phyloP scores from a whole-genome alignment of 352 stramenopile species.

The Phytophthora ohioensis region DNA sequence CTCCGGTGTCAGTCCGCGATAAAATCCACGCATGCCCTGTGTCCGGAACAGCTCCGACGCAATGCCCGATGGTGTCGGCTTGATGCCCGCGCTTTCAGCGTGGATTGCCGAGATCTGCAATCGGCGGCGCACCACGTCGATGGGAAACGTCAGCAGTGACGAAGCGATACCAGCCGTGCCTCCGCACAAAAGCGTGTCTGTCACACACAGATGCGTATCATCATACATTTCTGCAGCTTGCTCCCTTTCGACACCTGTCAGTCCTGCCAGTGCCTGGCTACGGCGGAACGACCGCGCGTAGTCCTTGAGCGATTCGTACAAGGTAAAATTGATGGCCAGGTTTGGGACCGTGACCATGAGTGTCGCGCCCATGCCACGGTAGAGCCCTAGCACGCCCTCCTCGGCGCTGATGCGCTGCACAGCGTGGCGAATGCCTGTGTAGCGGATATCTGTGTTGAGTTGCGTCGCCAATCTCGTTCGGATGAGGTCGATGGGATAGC shows the following conservation, averaged over 20 bases:
- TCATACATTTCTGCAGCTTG: constrained; percentile 35
- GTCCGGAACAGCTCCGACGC: constrained; percentile 71
- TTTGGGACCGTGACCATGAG: constrained; percentile 96
- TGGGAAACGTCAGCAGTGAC: constrained; percentile 95
- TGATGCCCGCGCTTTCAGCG: constrained; percentile 68
- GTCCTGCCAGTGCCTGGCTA: constrained; percentile 41
- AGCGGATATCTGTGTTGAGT: constrained; percentile 90
- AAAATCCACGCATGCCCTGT: constrained; percentile 85
- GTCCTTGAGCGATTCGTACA: constrained; percentile 96
- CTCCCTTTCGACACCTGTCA: constrained; percentile 40
- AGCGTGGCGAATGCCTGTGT: constrained; percentile 93
- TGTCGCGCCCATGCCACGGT: constrained; percentile 93
- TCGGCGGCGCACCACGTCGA: constrained; percentile 94
- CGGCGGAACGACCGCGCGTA: constrained; percentile 82
- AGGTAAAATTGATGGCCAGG: constrained; percentile 96
- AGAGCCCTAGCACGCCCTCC: constrained; percentile 93
- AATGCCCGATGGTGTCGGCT: constrained; percentile 79
- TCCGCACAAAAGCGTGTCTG: constrained; percentile 93
- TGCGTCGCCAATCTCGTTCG: constrained; percentile 95
- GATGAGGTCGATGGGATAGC: constrained; percentile 97
- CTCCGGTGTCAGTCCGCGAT: constrained; percentile 93
- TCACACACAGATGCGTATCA: constrained; percentile 51
- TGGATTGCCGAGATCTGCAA: constrained; percentile 96
- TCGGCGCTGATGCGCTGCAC: constrained; percentile 92
- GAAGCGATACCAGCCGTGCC: constrained; percentile 91